Evolutionary conservation across 2,329 filamentous ascomycete genomes (phyloP).

Genomic region (Talaromyces sp.): DNA sequence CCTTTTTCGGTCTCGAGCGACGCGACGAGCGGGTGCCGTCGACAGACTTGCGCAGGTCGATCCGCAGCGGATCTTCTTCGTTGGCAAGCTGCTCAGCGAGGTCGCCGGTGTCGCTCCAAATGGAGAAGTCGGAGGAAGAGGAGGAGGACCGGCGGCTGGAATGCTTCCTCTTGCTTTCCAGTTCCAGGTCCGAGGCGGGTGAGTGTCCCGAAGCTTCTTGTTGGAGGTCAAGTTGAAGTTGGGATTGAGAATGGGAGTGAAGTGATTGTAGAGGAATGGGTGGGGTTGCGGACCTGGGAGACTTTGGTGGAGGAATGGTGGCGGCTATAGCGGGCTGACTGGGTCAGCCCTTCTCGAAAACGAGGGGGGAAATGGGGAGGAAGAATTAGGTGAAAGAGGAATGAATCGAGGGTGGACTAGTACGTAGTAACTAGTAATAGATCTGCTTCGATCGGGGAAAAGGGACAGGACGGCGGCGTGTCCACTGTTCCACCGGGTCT

Average conservation of each 20-base stretch:
- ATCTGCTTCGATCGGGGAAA: background rate
- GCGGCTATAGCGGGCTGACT: constrained; percentile 66
- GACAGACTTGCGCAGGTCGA: constrained; percentile 61
- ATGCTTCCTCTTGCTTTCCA: constrained; percentile 45
- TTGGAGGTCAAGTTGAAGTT: background rate
- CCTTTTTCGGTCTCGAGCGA: constrained; percentile 42
- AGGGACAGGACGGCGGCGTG: background rate
- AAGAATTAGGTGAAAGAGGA: background rate
- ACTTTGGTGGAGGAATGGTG: constrained; percentile 78
- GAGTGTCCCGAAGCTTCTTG: constrained; percentile 14
- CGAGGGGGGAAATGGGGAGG: constrained; percentile 2
- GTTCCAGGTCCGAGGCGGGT: constrained; percentile 32
- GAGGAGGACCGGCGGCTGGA: constrained; percentile 48
- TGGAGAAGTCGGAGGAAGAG: constrained; percentile 61
- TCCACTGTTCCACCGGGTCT: background rate
- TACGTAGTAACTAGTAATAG: background rate
- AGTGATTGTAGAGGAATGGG: constrained; percentile 85
- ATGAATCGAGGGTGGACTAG: background rate
- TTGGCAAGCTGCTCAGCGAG: constrained; percentile 85
- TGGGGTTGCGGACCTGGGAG: constrained; percentile 59
- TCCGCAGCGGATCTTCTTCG: constrained; percentile 74
- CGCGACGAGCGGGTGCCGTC: constrained; percentile 45
- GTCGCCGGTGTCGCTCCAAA: constrained; percentile 93
- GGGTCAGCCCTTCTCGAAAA: constrained; percentile 58
- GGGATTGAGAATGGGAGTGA: constrained; percentile 27